Evolutionary conservation across 2,329 filamentous ascomycete genomes (phyloP).

Genomic region (Phoma herbarum): DNA sequence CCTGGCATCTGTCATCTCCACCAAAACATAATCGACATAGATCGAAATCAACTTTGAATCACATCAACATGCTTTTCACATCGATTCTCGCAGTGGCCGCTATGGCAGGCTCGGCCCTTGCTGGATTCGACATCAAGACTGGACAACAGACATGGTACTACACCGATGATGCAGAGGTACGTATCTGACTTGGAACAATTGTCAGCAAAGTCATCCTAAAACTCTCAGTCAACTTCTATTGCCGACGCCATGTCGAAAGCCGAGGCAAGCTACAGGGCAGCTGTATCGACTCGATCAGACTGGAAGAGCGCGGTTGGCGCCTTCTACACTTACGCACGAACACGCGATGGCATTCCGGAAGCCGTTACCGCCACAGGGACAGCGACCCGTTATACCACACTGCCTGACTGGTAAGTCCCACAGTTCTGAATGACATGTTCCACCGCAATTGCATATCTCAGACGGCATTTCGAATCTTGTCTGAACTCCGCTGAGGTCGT

Average conservation of each 20-base stretch:
- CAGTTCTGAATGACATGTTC: neutral
- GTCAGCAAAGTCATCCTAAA: neutral
- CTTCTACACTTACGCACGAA: conserved; percentile 20
- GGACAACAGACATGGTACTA: conserved; percentile 9
- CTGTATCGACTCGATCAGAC: conserved; percentile 5
- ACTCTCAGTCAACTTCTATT: conserved; percentile 9
- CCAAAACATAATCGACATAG: neutral
- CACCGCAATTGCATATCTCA: neutral
- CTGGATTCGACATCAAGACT: conserved; percentile 14
- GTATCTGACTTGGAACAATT: neutral
- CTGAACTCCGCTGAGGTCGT: neutral
- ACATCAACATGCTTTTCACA: conserved; percentile 6
- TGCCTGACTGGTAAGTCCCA: conserved; percentile 16
- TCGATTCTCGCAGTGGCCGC: neutral
- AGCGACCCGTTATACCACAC: conserved; percentile 6
- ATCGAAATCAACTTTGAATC: neutral
- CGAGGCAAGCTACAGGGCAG: conserved; percentile 7
- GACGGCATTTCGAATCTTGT: neutral
- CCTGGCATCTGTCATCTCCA: neutral
- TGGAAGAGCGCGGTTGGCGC: conserved; percentile 12
- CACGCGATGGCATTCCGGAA: conserved; percentile 19
- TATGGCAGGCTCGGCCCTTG: conserved; percentile 12
- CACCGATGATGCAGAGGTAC: conserved; percentile 18
- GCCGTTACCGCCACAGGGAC: conserved; percentile 14
- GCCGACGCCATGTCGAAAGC: conserved; percentile 15